Conservation (phyloP, 2,329 filamentous ascomycete genomes). For the Coleophoma eucalyptorum region DNA sequence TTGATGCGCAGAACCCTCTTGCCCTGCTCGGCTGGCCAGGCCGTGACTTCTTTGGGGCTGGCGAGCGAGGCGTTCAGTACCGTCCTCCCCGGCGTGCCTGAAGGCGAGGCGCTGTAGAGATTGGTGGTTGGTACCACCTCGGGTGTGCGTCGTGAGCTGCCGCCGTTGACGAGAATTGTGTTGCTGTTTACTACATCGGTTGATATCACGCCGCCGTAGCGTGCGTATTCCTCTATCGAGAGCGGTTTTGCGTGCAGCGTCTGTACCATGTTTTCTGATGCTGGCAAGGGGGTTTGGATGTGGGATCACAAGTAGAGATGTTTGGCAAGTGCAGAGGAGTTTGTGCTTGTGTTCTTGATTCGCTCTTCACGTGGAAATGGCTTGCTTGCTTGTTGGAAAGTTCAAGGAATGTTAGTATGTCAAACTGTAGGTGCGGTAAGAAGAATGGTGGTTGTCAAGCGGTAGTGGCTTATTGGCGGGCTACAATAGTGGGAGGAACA, state of each 20-base stretch:
- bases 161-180: neutral
- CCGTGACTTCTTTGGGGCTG: neutral
- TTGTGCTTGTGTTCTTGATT: too few species aligned
- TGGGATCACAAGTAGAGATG: neutral
- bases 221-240: neutral
- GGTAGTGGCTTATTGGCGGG: too few species aligned
- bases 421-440: too few species aligned
- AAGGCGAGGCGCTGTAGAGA: neutral
- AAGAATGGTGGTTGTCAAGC: too few species aligned
- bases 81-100: neutral
- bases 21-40: neutral
- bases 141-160: constrained; percentile 1
- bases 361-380: too few species aligned
- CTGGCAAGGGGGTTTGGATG: neutral
- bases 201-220: constrained; percentile 4
- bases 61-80: constrained; percentile 4
- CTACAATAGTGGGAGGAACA: too few species aligned
- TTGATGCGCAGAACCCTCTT: constrained; percentile 47
- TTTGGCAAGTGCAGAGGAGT: neutral
- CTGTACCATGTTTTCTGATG: neutral
- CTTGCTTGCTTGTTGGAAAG: too few species aligned
- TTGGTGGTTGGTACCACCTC: constrained; percentile 4
- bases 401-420: too few species aligned
- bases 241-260: constrained; percentile 1
- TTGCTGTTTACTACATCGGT: neutral